Evolutionary conservation across 768 basidiomycete species (phyloP).

Genomic region (Heimioporus sp.): DNA sequence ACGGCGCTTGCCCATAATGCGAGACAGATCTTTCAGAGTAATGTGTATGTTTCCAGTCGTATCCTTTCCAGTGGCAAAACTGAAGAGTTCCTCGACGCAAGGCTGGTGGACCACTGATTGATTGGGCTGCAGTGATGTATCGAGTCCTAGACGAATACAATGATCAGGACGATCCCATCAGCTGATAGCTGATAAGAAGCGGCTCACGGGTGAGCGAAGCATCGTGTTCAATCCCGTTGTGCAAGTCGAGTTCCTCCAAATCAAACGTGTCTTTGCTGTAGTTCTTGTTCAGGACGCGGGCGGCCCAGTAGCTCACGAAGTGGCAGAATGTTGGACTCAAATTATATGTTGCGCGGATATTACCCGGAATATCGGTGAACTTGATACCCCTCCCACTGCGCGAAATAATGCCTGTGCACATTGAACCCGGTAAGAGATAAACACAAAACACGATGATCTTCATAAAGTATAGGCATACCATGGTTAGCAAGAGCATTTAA

Average conservation of each 20-base stretch:
- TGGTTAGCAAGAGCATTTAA: slow-evolving; percentile 82
- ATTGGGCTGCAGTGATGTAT: slow-evolving; percentile 43
- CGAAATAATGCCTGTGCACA: slow-evolving; percentile 39
- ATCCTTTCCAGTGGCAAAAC: slow-evolving; percentile 58
- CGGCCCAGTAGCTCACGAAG: slow-evolving; percentile 59
- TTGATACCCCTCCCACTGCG: slow-evolving; percentile 66
- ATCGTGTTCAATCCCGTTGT: slow-evolving; percentile 20
- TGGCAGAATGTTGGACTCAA: slow-evolving; percentile 64
- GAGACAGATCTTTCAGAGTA: slow-evolving; percentile 57
- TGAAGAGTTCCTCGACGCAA: slow-evolving; percentile 57
- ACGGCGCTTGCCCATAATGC: slow-evolving; percentile 57
- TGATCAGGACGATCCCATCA: slow-evolving; percentile 14
- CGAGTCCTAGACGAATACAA: slow-evolving; percentile 48
- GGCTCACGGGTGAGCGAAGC: slow-evolving; percentile 31
- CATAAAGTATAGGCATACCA: slow-evolving; percentile 51
- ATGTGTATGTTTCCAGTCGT: slow-evolving; percentile 44
- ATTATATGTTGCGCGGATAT: slow-evolving; percentile 59
- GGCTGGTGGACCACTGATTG: slow-evolving; percentile 52
- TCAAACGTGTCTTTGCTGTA: slow-evolving; percentile 61
- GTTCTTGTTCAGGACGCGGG: slow-evolving; percentile 53
- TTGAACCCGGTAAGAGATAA: no score
- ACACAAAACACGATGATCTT: slow-evolving; percentile 23
- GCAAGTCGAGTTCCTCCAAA: slow-evolving; percentile 39
- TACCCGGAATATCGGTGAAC: slow-evolving; percentile 42
- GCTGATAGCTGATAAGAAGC: background rate